Conservation (phyloP, 2,329 filamentous ascomycete genomes). For the Hypoxylon sp. region DNA sequence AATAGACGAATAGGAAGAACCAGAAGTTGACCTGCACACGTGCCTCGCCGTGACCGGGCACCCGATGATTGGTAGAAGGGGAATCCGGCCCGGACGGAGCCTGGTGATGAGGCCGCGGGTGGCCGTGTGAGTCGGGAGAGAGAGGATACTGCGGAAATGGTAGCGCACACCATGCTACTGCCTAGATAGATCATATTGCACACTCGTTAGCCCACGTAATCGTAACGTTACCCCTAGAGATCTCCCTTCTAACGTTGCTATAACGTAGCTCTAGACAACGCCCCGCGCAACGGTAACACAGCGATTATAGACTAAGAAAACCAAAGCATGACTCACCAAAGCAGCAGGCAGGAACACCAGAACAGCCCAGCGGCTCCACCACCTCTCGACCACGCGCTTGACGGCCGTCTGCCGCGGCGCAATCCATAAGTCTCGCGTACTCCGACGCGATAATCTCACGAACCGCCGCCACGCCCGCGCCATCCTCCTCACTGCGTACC, state of each 20-base stretch:
- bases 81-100: conserved; percentile 48
- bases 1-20: conserved; percentile 80
- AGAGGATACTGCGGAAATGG: conserved; percentile 76
- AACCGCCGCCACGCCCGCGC: conserved; percentile 54
- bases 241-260: neutral
- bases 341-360: conserved; percentile 73
- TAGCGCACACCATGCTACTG: conserved; percentile 74
- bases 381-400: conserved; percentile 70
- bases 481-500: conserved; percentile 48
- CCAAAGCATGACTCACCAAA: conserved; percentile 63
- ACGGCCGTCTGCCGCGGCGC: conserved; percentile 72
- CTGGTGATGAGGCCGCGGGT: conserved; percentile 34
- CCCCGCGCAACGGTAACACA: neutral
- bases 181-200: conserved; percentile 56
- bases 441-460: conserved; percentile 55
- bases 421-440: conserved; percentile 70
- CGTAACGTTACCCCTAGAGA: neutral
- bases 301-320: conserved; percentile 4
- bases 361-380: conserved; percentile 74
- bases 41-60: conserved; percentile 74
- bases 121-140: conserved; percentile 58
- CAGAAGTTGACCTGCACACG: conserved; percentile 77
- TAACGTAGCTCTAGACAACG: neutral
- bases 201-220: conserved; percentile 32
- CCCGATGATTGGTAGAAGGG: conserved; percentile 57